Conservation (phyloP, 768 basidiomycete genomes). For the Russula sp. region DNA sequence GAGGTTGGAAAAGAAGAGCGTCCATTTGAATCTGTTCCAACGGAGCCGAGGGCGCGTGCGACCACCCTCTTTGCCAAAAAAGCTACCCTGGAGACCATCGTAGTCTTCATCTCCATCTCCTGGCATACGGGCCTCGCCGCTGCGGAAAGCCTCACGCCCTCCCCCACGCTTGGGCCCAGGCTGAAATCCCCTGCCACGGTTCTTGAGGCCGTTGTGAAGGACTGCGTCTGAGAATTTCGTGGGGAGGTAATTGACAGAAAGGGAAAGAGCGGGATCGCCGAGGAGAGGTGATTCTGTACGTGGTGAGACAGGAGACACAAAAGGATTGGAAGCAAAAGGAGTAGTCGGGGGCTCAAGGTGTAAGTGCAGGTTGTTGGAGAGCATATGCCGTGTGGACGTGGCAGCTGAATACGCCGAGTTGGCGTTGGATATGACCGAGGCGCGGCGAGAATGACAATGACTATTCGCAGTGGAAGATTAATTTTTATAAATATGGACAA, state of each 20-base stretch:
- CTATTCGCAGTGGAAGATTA: not conserved
- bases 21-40: slow-evolving; percentile 87
- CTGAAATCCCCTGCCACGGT: slow-evolving; percentile 36
- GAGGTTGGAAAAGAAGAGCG: slow-evolving; percentile 59
- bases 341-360: slow-evolving; percentile 37
- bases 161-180: slow-evolving; percentile 56
- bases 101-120: slow-evolving; percentile 36
- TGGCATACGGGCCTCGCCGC: slow-evolving; percentile 37
- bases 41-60: slow-evolving; percentile 41
- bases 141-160: slow-evolving; percentile 53
- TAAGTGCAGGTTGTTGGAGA: slow-evolving; percentile 33
- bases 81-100: slow-evolving; percentile 33
- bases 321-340: slow-evolving; percentile 34
- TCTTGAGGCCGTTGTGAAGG: slow-evolving; percentile 37
- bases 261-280: slow-evolving; percentile 31
- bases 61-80: slow-evolving; percentile 39
- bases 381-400: slow-evolving; percentile 45
- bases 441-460: slow-evolving; percentile 16
- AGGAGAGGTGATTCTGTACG: slow-evolving; percentile 27
- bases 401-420: slow-evolving; percentile 42
- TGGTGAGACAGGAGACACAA: slow-evolving; percentile 28
- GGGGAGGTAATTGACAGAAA: slow-evolving; percentile 71
- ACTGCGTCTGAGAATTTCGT: slow-evolving; percentile 58
- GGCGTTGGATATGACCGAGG: slow-evolving; percentile 31
- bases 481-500: no score